Percentiles rank a stretch among this genome's conserved stretches.
Evolutionary conservation across 2,329 filamentous ascomycete genomes (phyloP).

Genomic region (Parasarocladium wereldwijsianum): DNA sequence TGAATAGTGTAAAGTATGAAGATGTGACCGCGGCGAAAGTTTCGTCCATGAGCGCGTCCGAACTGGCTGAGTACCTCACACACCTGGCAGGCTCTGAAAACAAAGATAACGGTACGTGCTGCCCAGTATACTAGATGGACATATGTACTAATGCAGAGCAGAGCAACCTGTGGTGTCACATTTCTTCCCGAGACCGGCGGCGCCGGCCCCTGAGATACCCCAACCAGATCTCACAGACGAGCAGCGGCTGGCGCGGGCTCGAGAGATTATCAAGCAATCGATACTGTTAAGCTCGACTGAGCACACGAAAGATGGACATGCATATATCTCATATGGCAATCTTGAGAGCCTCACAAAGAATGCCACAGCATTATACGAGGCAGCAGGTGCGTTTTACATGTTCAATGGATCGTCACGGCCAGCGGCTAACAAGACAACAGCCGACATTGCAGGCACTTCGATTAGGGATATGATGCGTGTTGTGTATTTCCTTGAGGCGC

Average conservation of each 20-base stretch:
- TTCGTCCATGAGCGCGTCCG: slow-evolving; percentile 40
- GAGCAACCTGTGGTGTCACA: no score
- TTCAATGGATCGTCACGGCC: no score
- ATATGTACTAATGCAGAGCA: slow-evolving; percentile 12
- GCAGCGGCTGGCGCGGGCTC: slow-evolving; percentile 10
- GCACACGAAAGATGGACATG: background rate
- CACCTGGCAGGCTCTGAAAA: slow-evolving; percentile 18
- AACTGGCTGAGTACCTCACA: slow-evolving; percentile 52
- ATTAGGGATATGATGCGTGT: slow-evolving; percentile 18
- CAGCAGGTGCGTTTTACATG: slow-evolving; percentile 17
- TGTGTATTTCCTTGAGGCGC: slow-evolving; percentile 23
- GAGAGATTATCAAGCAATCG: slow-evolving; percentile 4
- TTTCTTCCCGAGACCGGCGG: slow-evolving; percentile 20
- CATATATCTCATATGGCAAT: slow-evolving; percentile 17
- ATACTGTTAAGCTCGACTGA: no score
- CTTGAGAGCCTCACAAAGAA: slow-evolving; percentile 16
- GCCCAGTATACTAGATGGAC: background rate
- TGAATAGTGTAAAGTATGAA: slow-evolving; percentile 20
- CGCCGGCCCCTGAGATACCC: slow-evolving; percentile 7
- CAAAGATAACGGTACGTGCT: background rate
- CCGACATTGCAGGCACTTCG: slow-evolving; percentile 17
- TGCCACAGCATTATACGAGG: slow-evolving; percentile 17
- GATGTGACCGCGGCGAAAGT: slow-evolving; percentile 47
- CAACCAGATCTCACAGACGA: slow-evolving; percentile 11
- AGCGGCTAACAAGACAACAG: slow-evolving; percentile 9